These are phyloP conservation scores for Eimeria acervulina DNA, from an alignment of 169 alveolate species.

Conservation along the genomic window DNA sequence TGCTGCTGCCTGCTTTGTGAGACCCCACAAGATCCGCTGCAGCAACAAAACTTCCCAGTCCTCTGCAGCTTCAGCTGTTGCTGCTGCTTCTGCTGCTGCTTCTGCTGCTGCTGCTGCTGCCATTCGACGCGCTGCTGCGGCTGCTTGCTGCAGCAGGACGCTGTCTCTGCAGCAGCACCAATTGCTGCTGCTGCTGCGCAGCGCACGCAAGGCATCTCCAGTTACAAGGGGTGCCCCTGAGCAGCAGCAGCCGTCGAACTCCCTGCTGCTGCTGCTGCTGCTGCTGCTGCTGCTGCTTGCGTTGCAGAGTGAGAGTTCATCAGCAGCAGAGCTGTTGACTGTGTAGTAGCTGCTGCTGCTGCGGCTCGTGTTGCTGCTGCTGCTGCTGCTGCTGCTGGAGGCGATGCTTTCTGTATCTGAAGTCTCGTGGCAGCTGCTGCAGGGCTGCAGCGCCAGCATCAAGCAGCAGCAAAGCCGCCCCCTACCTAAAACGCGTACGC, in stretches of 20 bases:
- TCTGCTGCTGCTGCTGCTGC: constrained; percentile 38
- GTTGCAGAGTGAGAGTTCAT: background rate
- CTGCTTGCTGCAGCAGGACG: constrained; percentile 65
- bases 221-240: background rate
- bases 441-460: constrained; percentile 71
- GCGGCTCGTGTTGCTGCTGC: constrained; percentile 31
- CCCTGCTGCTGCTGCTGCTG: constrained; percentile 30
- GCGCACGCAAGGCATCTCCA: background rate
- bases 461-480: constrained; percentile 9
- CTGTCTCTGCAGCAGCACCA: constrained; percentile 53
- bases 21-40: constrained; percentile 34
- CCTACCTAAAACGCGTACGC: background rate
- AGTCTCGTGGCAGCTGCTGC: constrained; percentile 41
- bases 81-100: constrained; percentile 9
- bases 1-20: constrained; percentile 18
- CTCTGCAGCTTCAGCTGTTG: constrained; percentile 30
- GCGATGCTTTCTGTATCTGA: constrained; percentile 1
- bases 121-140: constrained; percentile 20
- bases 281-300: constrained; percentile 65
- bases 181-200: constrained; percentile 41
- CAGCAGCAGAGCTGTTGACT: constrained; percentile 32
- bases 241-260: background rate
- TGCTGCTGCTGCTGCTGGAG: constrained; percentile 42
- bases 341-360: constrained; percentile 64
- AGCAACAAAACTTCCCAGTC: background rate